Conservation (phyloP, 495 filamentous ascomycete species). For the Oidiodendron maius region DNA sequence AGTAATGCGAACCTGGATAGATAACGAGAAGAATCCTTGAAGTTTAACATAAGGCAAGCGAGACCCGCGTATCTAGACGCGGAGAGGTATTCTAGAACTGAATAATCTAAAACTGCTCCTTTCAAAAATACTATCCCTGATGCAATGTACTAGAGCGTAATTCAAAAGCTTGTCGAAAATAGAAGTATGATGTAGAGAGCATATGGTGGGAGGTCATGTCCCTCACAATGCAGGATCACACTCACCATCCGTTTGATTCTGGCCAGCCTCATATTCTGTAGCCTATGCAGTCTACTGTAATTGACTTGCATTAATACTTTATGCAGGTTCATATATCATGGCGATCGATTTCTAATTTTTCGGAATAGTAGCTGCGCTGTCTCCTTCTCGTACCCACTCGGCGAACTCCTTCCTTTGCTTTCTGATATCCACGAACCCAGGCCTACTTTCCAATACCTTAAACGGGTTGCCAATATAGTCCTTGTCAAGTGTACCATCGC, state of each 20-base stretch:
- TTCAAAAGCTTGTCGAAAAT: background rate
- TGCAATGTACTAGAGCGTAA: background rate
- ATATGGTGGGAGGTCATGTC: no score
- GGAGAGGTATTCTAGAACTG: background rate
- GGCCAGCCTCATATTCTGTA: no score
- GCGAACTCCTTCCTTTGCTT: slow-evolving; percentile 71
- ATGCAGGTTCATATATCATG: background rate
- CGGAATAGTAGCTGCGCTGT: background rate
- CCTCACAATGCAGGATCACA: no score
- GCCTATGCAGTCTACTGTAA: background rate
- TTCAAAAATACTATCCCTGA: background rate
- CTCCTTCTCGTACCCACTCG: slow-evolving; percentile 54
- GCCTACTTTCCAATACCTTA: slow-evolving; percentile 35
- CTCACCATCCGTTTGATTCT: background rate
- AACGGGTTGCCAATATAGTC: slow-evolving; percentile 48
- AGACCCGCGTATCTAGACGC: background rate
- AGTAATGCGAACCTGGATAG: no score
- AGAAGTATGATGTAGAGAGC: no score
- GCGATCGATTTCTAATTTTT: slow-evolving; percentile 9
- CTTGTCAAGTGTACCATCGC: slow-evolving; percentile 51
- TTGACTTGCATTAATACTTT: background rate
- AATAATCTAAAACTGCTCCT: background rate
- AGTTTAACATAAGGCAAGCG: no score
- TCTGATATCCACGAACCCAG: slow-evolving; percentile 49
- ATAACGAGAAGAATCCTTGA: background rate